Evolutionary conservation across 169 alveolate genomes (phyloP).

Genomic region (Toxoplasma gondii): DNA sequence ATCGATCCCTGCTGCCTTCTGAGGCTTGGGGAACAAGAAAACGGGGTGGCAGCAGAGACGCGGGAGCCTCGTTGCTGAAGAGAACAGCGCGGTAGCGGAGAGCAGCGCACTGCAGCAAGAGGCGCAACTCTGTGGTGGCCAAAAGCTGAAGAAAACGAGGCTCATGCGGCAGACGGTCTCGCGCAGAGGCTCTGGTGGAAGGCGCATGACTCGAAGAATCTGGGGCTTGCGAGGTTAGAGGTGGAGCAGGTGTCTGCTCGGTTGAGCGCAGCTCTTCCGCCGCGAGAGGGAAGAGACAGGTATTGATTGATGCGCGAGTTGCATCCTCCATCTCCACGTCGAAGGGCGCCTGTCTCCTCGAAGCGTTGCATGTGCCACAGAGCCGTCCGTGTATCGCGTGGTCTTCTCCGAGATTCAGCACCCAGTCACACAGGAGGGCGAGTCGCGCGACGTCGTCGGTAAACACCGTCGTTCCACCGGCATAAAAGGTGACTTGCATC

Average conservation of each 20-base stretch:
- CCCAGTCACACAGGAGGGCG: neutral
- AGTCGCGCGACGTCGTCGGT: neutral
- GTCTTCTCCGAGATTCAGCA: neutral
- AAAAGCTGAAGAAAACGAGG: neutral
- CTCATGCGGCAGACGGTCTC: neutral
- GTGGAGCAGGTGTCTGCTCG: too few relatives aligned
- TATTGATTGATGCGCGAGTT: neutral
- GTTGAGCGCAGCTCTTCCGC: neutral
- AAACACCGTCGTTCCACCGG: neutral
- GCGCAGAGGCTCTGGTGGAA: neutral
- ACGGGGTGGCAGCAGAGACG: neutral
- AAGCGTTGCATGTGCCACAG: neutral
- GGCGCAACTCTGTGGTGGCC: neutral
- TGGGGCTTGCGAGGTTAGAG: neutral
- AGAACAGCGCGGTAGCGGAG: neutral
- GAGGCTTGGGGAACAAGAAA: neutral
- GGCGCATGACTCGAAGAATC: neutral
- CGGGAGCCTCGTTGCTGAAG: neutral
- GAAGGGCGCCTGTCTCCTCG: neutral
- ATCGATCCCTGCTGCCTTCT: neutral
- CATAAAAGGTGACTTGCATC: neutral
- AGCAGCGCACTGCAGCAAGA: conserved; percentile 13
- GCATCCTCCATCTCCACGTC: neutral
- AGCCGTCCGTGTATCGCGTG: neutral
- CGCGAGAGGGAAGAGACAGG: neutral